A percentile compares a stretch with the other conserved stretches of the same genome.
Conservation (phyloP, 345 rosid species). For the Zanthoxylum bungeanum region DNA sequence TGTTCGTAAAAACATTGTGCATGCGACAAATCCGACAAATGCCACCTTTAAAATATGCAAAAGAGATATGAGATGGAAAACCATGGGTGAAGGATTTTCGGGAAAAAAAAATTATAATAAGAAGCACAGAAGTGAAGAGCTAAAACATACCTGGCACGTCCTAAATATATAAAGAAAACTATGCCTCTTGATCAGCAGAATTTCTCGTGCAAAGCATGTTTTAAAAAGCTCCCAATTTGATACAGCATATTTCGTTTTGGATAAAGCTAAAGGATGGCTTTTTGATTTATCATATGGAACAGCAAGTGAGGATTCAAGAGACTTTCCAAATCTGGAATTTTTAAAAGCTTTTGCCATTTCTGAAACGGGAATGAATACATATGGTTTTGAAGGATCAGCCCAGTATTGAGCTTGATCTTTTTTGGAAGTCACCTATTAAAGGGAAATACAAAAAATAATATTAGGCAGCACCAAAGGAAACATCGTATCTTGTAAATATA, state of each 20-base stretch:
- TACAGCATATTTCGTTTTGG: slow-evolving; percentile 59
- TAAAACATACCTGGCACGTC: background rate
- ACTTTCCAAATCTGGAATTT: slow-evolving; percentile 54
- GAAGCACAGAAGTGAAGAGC: background rate
- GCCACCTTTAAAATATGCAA: background rate
- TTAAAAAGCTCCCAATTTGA: slow-evolving; percentile 73
- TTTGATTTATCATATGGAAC: slow-evolving; percentile 48
- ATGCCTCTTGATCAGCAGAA: slow-evolving; percentile 10
- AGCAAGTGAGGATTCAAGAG: slow-evolving; percentile 44
- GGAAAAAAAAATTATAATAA: background rate
- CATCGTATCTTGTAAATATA: slow-evolving; percentile 8
- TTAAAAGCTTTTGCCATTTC: slow-evolving; percentile 73
- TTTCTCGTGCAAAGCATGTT: slow-evolving; percentile 63
- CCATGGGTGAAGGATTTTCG: background rate
- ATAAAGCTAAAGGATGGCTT: slow-evolving; percentile 54
- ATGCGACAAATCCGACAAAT: background rate
- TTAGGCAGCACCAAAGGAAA: slow-evolving; percentile 5
- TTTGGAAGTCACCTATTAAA: slow-evolving; percentile 74
- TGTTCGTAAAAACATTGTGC: background rate
- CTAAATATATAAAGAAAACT: background rate
- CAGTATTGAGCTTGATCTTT: slow-evolving; percentile 97
- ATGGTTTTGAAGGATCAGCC: slow-evolving; percentile 78
- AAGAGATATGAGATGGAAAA: background rate
- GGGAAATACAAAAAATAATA: background rate
- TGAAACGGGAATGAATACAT: slow-evolving; percentile 52